These are phyloP conservation scores for Dothidotthia symphoricarpi DNA, from an alignment of 2,329 filamentous ascomycete genomes.

Conservation along the genomic window DNA sequence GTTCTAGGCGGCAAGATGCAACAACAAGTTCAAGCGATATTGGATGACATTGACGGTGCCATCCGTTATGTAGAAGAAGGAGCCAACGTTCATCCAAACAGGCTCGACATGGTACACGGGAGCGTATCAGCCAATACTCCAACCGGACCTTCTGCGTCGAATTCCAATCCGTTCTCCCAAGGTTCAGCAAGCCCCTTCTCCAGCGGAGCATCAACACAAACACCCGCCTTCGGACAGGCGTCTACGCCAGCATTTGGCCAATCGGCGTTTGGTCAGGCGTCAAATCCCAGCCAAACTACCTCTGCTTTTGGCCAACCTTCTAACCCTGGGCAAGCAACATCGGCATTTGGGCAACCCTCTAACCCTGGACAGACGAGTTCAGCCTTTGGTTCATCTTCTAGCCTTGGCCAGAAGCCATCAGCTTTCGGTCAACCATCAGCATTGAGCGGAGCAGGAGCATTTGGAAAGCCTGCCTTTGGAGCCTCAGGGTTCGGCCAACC, in stretches of 20 bases:
- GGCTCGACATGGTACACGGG: slow-evolving; percentile 32
- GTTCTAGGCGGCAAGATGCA: slow-evolving; percentile 61
- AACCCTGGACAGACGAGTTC: slow-evolving; percentile 17
- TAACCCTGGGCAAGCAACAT: slow-evolving; percentile 16
- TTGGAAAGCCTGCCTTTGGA: slow-evolving; percentile 39
- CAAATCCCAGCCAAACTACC: slow-evolving; percentile 35
- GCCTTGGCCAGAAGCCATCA: slow-evolving; percentile 18
- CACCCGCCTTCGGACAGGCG: slow-evolving; percentile 42
- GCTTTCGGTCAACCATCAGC: slow-evolving; percentile 46
- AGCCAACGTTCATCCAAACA: slow-evolving; percentile 35
- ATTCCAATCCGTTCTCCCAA: slow-evolving; percentile 29
- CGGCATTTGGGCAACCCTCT: slow-evolving; percentile 45
- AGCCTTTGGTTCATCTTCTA: slow-evolving; percentile 44
- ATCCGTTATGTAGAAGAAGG: slow-evolving; percentile 40
- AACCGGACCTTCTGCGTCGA: slow-evolving; percentile 6
- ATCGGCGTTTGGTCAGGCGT: slow-evolving; percentile 39
- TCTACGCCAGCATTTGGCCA: slow-evolving; percentile 37
- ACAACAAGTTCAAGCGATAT: slow-evolving; percentile 68
- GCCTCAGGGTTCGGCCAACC: slow-evolving; percentile 42
- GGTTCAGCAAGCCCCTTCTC: slow-evolving; percentile 33
- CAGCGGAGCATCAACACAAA: slow-evolving; percentile 15
- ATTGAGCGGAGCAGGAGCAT: slow-evolving; percentile 30
- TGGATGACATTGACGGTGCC: slow-evolving; percentile 69
- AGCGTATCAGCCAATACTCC: slow-evolving; percentile 10
- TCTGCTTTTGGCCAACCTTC: slow-evolving; percentile 46